Base-by-base conservation (phyloP, 1,139 yeast genomes). In the Taiozyma onychis region DNA sequence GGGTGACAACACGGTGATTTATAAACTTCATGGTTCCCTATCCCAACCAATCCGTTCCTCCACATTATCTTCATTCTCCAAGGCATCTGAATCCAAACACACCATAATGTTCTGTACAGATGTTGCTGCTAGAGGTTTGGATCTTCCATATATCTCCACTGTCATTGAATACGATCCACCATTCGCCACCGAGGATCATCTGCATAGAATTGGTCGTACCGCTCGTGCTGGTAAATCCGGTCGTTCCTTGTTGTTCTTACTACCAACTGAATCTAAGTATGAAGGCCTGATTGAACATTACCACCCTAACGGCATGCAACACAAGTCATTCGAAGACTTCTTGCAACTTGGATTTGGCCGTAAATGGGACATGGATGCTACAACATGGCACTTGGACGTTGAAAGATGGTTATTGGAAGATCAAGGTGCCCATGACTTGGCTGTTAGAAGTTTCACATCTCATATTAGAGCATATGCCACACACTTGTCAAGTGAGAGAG, bases 401-500 rank as follows among this genome's bases (percentile, higher is more conserved):
- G 99, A 93, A 71, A 75, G 97, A 64, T 86, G 96, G 86, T 72
- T 91, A 34, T 69, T 93, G 45, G 95, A 83, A 58, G 88, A 87
- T 58, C 69, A 77, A 1, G 67, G 72, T 0, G 78, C 78, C 13
- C 85, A 83, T 50, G 81, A 79, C 24, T 63, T 74, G 16, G 96
- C 96, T 0, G 77, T 78, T 16, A 80, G 83, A 60, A 98, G 88
- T 2, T 93, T 88, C 64, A 81, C 87, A 10, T 85, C 96, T 54
- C 98, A 93, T 66, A 75, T 93, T 43, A 77, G 98, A 63, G 99
- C 99, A 0, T 93, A 93, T 65, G 89, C 99, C n/a, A 93, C 99
- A 0, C 99, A 93, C 72, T 78, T 89, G 54, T 73, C 91, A 0
- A 64, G 81, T 1, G 99, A 95, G 66, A 79, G 93, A 62, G 77